Percentiles rank a stretch among this genome's conserved stretches.
These are phyloP conservation scores for Syzygium jambos DNA, from an alignment of 345 rosid species.

Conservation along the genomic window DNA sequence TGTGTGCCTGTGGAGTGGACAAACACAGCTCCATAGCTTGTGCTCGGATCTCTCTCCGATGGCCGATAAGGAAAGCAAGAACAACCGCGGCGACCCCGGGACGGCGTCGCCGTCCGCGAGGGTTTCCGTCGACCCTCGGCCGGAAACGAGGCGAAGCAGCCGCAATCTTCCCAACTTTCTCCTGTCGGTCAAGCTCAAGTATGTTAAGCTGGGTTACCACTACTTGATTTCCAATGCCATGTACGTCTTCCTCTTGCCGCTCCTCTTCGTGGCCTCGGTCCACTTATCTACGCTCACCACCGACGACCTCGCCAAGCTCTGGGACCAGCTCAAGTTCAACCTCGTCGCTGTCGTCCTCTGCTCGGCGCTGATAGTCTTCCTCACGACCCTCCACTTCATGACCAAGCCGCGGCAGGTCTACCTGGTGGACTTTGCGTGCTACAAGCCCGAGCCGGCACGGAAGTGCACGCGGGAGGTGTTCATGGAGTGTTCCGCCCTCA, in stretches of 20 bases:
- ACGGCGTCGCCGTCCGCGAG: neutral
- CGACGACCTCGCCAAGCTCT: conserved; percentile 31
- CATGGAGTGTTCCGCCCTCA: conserved; percentile 30
- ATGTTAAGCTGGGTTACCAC: conserved; percentile 79
- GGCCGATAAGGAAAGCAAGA: neutral
- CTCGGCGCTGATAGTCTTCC: conserved; percentile 31
- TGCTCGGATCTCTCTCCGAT: neutral
- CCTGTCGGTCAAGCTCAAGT: conserved; percentile 49
- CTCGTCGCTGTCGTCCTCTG: conserved; percentile 30
- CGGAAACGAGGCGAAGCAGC: conserved; percentile 7
- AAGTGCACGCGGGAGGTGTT: conserved; percentile 33
- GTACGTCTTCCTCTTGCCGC: conserved; percentile 42
- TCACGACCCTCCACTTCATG: conserved; percentile 49
- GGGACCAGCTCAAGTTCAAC: conserved; percentile 52
- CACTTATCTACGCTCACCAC: conserved; percentile 37
- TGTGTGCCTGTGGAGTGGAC: neutral
- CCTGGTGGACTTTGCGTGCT: conserved; percentile 66
- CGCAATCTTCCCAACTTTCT: conserved; percentile 56
- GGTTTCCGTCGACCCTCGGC: conserved; percentile 1
- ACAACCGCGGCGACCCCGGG: neutral
- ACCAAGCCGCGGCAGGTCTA: conserved; percentile 63
- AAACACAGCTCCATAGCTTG: neutral
- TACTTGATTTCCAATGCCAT: conserved; percentile 59
- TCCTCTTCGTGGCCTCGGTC: conserved; percentile 28
- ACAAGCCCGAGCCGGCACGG: conserved; percentile 30